These are phyloP conservation scores for Russula emetica DNA, from an alignment of 768 basidiomycete species.

Conservation along the genomic window DNA sequence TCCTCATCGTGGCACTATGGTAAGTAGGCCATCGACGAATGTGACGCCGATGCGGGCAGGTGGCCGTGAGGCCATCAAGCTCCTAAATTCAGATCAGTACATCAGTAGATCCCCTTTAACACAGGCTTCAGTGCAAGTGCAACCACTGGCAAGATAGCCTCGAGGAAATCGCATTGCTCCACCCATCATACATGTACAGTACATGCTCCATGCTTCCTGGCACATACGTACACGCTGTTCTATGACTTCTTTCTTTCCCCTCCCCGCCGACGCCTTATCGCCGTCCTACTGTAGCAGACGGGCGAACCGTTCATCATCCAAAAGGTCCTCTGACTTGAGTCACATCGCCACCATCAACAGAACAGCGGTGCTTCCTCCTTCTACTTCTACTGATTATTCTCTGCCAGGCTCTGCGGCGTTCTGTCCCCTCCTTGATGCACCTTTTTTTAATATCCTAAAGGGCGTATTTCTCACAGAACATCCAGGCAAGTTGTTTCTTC, in stretches of 20 bases:
- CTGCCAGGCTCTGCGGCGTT: not conserved
- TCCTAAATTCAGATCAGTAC: not conserved
- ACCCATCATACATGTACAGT: not conserved
- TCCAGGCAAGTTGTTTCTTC: not conserved
- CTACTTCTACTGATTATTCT: not conserved
- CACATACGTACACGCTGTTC: not conserved
- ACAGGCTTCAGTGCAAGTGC: not conserved
- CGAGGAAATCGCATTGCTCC: constrained; percentile 8
- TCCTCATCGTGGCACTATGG: not conserved
- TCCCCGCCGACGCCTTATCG: not conserved
- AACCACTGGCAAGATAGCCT: not conserved
- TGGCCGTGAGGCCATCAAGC: constrained; percentile 3
- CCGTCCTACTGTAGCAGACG: not conserved
- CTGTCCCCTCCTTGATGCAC: not conserved
- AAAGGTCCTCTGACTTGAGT: not conserved
- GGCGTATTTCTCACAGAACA: not conserved
- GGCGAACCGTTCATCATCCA: not conserved
- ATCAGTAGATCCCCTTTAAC: not conserved
- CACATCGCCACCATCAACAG: not conserved
- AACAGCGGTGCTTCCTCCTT: not conserved
- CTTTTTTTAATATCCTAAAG: not conserved
- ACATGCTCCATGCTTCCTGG: not conserved
- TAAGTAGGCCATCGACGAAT: not conserved
- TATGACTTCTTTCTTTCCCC: not conserved
- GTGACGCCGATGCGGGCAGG: constrained; percentile 3